These are phyloP conservation scores for Bathelium albidoporum DNA, from an alignment of 495 filamentous ascomycete species.

Conservation along the genomic window DNA sequence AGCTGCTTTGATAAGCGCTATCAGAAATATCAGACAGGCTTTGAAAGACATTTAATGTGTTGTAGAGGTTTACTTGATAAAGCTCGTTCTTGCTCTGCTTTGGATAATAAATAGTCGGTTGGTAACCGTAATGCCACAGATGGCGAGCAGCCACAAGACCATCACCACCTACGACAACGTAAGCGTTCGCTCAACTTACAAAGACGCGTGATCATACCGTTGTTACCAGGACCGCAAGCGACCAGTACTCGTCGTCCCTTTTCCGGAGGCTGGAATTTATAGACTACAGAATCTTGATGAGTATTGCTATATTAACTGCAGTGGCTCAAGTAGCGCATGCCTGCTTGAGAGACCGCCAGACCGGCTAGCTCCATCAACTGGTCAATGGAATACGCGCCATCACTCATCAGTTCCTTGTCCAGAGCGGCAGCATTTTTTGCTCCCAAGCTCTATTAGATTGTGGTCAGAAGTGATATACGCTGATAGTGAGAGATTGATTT, in stretches of 20 bases:
- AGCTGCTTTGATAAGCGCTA: slow-evolving; percentile 77
- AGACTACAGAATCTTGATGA: slow-evolving; percentile 43
- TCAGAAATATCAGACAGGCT: slow-evolving; percentile 8
- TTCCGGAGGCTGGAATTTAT: slow-evolving; percentile 66
- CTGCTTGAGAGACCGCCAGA: slow-evolving; percentile 83
- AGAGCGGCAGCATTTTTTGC: slow-evolving; percentile 80
- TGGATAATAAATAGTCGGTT: slow-evolving; percentile 83
- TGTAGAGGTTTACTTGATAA: slow-evolving; percentile 49
- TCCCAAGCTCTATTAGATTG: slow-evolving; percentile 8
- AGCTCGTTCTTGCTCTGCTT: slow-evolving; percentile 83
- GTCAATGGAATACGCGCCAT: slow-evolving; percentile 86
- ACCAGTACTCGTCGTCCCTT: slow-evolving; percentile 69
- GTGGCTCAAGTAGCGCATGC: slow-evolving; percentile 34
- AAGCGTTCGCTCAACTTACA: background rate
- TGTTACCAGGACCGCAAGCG: slow-evolving; percentile 89
- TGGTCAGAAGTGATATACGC: background rate
- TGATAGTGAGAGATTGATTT: background rate
- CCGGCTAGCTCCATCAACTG: slow-evolving; percentile 97
- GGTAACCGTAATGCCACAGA: slow-evolving; percentile 88
- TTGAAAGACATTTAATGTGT: slow-evolving; percentile 7
- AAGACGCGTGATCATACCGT: slow-evolving; percentile 47
- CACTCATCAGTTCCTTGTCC: slow-evolving; percentile 88
- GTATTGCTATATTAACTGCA: background rate
- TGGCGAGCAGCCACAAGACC: slow-evolving; percentile 92
- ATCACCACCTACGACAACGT: slow-evolving; percentile 60